phyloP scores from a whole-genome alignment of 177 flowering plant genomes.

The Tripterygium wilfordii region DNA sequence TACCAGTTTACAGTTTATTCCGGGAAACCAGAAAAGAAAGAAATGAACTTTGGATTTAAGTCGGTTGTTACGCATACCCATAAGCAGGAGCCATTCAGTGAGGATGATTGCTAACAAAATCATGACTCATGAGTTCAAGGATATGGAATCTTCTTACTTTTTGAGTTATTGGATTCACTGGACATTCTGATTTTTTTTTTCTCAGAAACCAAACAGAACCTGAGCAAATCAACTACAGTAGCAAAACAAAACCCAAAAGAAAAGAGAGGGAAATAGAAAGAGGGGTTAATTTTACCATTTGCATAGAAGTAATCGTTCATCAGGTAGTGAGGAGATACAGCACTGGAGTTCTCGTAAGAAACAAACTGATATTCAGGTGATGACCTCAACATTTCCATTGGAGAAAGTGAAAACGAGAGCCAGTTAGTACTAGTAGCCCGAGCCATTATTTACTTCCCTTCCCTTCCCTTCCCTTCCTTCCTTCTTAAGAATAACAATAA shows the following conservation, averaged over 20 bases:
- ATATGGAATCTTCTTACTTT: too few relatives aligned
- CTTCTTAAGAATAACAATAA: background rate
- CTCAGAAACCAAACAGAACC: too few relatives aligned
- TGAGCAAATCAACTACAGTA: background rate
- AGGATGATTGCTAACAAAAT: too few relatives aligned
- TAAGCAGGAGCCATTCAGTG: too few relatives aligned
- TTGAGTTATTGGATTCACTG: too few relatives aligned
- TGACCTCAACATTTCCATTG: constrained; percentile 43
- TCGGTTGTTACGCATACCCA: too few relatives aligned
- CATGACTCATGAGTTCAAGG: too few relatives aligned
- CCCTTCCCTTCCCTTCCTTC: background rate
- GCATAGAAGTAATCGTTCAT: constrained; percentile 45
- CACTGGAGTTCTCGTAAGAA: constrained; percentile 24
- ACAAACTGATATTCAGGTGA: constrained; percentile 29
- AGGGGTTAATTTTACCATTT: constrained; percentile 15
- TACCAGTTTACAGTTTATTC: too few relatives aligned
- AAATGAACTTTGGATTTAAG: too few relatives aligned
- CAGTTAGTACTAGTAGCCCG: constrained; percentile 50
- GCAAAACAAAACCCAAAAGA: background rate
- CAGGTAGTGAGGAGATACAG: constrained; percentile 26
- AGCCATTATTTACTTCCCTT: constrained; percentile 27
- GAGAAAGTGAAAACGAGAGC: constrained; percentile 65
- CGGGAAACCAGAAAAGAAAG: too few relatives aligned
- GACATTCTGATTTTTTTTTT: too few relatives aligned
- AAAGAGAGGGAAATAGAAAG: background rate